Evolutionary conservation across 1,139 yeast genomes (phyloP).

Genomic region (Petasospora fabianii): DNA sequence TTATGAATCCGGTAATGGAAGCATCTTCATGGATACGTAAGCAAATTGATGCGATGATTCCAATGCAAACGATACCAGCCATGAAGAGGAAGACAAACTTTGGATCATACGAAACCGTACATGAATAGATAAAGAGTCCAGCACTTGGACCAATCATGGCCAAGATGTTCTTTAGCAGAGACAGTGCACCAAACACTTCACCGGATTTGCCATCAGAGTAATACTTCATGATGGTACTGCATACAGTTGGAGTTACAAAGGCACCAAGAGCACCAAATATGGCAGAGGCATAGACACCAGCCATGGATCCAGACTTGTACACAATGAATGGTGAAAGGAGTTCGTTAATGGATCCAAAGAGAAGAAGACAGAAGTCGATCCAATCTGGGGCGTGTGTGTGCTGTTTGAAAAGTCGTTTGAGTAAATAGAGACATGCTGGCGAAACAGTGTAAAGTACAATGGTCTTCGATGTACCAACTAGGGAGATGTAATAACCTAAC

Average conservation of each 20-base stretch:
- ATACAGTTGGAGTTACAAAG: conserved; percentile 44
- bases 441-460: conserved; percentile 38
- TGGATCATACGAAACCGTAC: conserved; percentile 29
- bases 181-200: conserved; percentile 47
- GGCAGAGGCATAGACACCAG: conserved; percentile 29
- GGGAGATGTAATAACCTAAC: conserved; percentile 57
- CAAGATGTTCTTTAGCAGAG: conserved; percentile 38
- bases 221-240: conserved; percentile 49
- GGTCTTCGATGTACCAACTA: conserved; percentile 46
- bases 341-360: conserved; percentile 39
- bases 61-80: conserved; percentile 14
- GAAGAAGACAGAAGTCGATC: conserved; percentile 47
- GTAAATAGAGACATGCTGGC: conserved; percentile 39
- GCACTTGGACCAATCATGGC: conserved; percentile 35
- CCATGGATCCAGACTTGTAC: conserved; percentile 31
- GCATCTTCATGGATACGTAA: conserved; percentile 15
- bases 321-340: conserved; percentile 40
- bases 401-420: conserved; percentile 31
- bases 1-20: conserved; percentile 8
- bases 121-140: conserved; percentile 35
- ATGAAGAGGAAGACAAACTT: conserved; percentile 25
- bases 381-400: conserved; percentile 42
- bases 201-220: conserved; percentile 42
- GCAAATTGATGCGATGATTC: conserved; percentile 12
- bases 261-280: conserved; percentile 48